phyloP scores from a whole-genome alignment of 1,139 yeast species.

The Sugiyamaella novakii region DNA sequence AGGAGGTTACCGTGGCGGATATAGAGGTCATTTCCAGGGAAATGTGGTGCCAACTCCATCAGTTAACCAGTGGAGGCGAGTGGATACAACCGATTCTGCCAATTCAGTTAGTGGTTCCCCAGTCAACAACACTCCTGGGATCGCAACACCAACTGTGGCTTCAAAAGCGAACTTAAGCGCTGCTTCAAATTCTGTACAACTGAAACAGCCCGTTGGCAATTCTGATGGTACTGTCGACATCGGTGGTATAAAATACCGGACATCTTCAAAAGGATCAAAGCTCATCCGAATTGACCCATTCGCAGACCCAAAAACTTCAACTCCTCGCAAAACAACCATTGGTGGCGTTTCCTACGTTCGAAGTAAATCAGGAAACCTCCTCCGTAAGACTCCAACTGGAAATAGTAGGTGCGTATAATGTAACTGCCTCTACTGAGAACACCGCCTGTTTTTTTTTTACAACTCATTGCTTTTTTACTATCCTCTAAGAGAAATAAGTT shows the following conservation, averaged over 20 bases:
- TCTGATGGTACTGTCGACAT: slow-evolving; percentile 28
- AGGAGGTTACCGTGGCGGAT: slow-evolving; percentile 4
- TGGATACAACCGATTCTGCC: slow-evolving; percentile 14
- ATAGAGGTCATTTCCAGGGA: slow-evolving; percentile 14
- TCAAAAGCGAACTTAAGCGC: too few species aligned
- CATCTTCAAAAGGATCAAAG: slow-evolving; percentile 31
- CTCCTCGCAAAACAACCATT: slow-evolving; percentile 34
- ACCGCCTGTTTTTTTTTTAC: too few species aligned
- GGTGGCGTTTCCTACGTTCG: slow-evolving; percentile 37
- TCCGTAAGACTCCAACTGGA: slow-evolving; percentile 19
- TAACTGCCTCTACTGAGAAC: too few species aligned
- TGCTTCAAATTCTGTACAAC: slow-evolving; percentile 2
- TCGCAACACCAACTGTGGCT: not conserved
- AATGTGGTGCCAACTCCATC: not conserved
- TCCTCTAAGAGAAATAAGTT: too few species aligned
- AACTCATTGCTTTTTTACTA: too few species aligned
- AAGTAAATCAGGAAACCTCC: slow-evolving; percentile 36
- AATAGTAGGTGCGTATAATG: slow-evolving; percentile 2
- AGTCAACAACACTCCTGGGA: slow-evolving; percentile 1
- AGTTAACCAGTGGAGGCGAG: slow-evolving; percentile 17
- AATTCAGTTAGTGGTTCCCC: slow-evolving; percentile 1
- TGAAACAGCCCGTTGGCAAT: slow-evolving; percentile 13
- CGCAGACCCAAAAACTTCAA: slow-evolving; percentile 9
- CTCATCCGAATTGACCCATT: slow-evolving; percentile 27
- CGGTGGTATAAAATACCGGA: slow-evolving; percentile 33